Percentiles rank a stretch among this genome's conserved stretches.
Conservation (phyloP, 257 asterid genomes). For the Solanum ossicruentum region DNA sequence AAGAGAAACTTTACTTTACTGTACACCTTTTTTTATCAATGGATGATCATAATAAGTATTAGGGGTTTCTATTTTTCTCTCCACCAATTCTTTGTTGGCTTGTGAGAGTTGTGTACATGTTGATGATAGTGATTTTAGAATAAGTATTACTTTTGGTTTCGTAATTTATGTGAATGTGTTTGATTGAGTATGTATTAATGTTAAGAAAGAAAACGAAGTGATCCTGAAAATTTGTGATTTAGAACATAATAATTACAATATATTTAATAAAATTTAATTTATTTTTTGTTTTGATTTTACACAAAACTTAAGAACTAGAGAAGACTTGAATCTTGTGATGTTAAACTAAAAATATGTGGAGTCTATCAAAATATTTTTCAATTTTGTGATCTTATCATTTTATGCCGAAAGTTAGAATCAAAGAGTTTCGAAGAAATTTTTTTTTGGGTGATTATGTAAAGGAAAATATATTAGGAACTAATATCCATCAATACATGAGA, state of each 20-base stretch:
- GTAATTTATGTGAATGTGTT: not conserved
- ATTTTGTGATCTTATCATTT: not conserved
- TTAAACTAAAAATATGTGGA: rapidly evolving
- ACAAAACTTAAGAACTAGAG: too few relatives aligned
- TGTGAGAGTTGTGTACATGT: not conserved
- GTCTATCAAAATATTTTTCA: not conserved
- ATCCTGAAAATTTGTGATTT: not conserved
- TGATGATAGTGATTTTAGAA: not conserved
- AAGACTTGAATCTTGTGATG: not conserved
- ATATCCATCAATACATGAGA: too few relatives aligned
- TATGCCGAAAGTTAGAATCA: not conserved
- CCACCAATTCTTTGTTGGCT: not conserved
- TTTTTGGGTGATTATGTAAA: too few relatives aligned
- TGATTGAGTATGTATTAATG: not conserved
- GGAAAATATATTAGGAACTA: too few relatives aligned
- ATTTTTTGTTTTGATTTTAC: too few relatives aligned
- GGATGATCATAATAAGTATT: not conserved
- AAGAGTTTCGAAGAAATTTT: not conserved
- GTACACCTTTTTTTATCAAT: not conserved
- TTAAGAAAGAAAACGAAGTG: not conserved
- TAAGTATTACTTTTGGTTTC: not conserved
- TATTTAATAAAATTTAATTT: too few relatives aligned
- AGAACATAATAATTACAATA: too few relatives aligned
- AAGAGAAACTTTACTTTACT: constrained; percentile 14
- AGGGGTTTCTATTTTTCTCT: not conserved